phyloP scores from a whole-genome alignment of 768 basidiomycete species.

The Mycena indigotica region DNA sequence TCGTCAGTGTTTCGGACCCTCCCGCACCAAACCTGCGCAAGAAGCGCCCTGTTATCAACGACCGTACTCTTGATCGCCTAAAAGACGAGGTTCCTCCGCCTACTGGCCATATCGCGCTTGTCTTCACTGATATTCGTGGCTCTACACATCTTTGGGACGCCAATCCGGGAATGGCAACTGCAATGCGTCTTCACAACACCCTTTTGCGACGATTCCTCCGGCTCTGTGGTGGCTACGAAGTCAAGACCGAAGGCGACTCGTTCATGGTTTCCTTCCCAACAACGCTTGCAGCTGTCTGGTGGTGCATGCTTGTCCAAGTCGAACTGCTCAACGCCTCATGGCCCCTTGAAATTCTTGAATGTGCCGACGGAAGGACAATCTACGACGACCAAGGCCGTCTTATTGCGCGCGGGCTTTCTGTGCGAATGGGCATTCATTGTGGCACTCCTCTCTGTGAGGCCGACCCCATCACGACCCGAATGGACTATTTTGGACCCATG shows the following conservation, averaged over 20 bases:
- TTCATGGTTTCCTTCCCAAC: slow-evolving; percentile 99
- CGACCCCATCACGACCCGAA: slow-evolving; percentile 88
- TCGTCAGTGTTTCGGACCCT: slow-evolving; percentile 70
- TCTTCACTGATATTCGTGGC: slow-evolving; percentile 97
- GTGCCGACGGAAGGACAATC: slow-evolving; percentile 85
- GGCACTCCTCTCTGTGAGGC: slow-evolving; percentile 87
- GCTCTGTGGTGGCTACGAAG: slow-evolving; percentile 94
- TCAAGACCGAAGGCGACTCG: slow-evolving; percentile 98
- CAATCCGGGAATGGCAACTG: slow-evolving; percentile 92
- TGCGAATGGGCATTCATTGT: slow-evolving; percentile 97
- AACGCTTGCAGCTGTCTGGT: slow-evolving; percentile 83
- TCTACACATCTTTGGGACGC: slow-evolving; percentile 97
- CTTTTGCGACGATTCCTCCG: slow-evolving; percentile 84
- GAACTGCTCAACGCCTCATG: slow-evolving; percentile 81
- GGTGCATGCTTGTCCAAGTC: slow-evolving; percentile 85
- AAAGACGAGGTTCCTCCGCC: slow-evolving; percentile 83
- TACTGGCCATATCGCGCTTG: slow-evolving; percentile 83
- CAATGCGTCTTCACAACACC: slow-evolving; percentile 87
- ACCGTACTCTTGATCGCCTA: slow-evolving; percentile 63
- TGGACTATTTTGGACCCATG: slow-evolving; percentile 98
- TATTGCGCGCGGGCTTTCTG: slow-evolving; percentile 85
- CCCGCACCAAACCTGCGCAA: slow-evolving; percentile 28
- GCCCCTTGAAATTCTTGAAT: slow-evolving; percentile 93
- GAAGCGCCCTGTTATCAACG: slow-evolving; percentile 40
- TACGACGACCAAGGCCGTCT: slow-evolving; percentile 64